phyloP scores from a whole-genome alignment of 2,329 filamentous ascomycete species.

The Hirsutella thompsonii region DNA sequence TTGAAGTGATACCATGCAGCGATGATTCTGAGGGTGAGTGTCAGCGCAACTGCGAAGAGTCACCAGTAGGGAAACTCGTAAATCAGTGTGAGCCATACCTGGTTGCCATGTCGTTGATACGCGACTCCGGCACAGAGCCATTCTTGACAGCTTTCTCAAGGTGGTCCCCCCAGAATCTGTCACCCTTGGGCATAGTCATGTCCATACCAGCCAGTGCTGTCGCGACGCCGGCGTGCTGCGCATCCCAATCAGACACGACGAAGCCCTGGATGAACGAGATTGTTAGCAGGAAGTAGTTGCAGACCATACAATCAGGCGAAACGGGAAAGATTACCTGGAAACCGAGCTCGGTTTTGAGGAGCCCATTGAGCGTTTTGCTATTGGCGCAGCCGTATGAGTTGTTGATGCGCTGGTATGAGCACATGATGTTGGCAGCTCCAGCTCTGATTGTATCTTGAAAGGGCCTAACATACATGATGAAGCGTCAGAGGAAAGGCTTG shows the following conservation, averaged over 20 bases:
- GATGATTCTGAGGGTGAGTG: slow-evolving; percentile 20
- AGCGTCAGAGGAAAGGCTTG: too few species aligned
- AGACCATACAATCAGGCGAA: too few species aligned
- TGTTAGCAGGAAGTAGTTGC: background rate
- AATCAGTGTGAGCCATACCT: slow-evolving; percentile 12
- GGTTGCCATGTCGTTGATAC: slow-evolving; percentile 50
- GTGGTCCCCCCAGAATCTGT: slow-evolving; percentile 34
- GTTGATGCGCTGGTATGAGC: slow-evolving; percentile 59
- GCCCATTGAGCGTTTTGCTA: slow-evolving; percentile 50
- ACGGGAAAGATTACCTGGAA: slow-evolving; percentile 26
- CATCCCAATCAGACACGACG: slow-evolving; percentile 55
- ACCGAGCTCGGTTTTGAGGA: slow-evolving; percentile 49
- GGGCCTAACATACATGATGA: slow-evolving; percentile 38
- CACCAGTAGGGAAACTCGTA: too few species aligned
- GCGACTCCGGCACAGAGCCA: slow-evolving; percentile 39
- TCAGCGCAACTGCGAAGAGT: background rate
- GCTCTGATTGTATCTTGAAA: slow-evolving; percentile 56
- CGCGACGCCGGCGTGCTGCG: slow-evolving; percentile 50
- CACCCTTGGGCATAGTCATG: slow-evolving; percentile 50
- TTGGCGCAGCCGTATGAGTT: slow-evolving; percentile 62
- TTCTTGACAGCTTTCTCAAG: slow-evolving; percentile 46
- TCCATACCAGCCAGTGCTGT: slow-evolving; percentile 55
- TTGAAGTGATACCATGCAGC: slow-evolving; percentile 44
- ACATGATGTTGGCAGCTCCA: slow-evolving; percentile 44
- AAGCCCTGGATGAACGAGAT: slow-evolving; percentile 37